phyloP scores from a whole-genome alignment of 257 asterid genomes.

The Solanum sitiens region DNA sequence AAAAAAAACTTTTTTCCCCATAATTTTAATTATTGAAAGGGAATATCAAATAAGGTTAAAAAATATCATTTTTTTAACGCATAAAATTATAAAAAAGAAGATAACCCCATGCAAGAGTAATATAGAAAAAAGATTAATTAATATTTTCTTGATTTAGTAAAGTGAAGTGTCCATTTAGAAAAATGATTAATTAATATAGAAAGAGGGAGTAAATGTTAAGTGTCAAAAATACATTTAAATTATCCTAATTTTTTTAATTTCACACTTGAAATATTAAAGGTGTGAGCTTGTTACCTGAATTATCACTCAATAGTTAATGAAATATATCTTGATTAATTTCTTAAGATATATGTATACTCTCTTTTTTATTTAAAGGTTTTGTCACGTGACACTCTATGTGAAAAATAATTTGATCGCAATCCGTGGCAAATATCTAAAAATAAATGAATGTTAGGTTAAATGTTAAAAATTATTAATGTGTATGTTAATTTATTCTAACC shows the following conservation, averaged over 20 bases:
- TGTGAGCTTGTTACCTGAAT: accelerated
- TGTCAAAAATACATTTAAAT: no score
- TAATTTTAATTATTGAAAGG: not conserved
- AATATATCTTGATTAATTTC: no score
- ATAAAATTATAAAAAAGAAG: no score
- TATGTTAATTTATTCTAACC: not conserved
- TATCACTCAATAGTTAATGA: no score
- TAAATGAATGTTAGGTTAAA: no score
- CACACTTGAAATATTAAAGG: not conserved
- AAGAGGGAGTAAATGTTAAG: accelerated
- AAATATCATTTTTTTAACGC: no score
- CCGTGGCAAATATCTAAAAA: not conserved
- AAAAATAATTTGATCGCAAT: not conserved
- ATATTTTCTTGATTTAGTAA: no score
- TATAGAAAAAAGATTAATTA: no score
- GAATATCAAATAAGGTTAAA: not conserved
- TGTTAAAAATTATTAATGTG: no score
- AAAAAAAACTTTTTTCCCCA: not conserved
- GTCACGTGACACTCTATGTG: not conserved
- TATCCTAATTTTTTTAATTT: no score
- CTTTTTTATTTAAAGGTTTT: no score
- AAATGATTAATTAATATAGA: no score
- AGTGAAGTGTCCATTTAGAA: not conserved
- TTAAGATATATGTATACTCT: not conserved
- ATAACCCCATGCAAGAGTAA: not conserved